A percentile compares a stretch with the other conserved stretches of the same genome.
Evolutionary conservation across 2,329 filamentous ascomycete species (phyloP).

Genomic region (Cordyceps javanica): DNA sequence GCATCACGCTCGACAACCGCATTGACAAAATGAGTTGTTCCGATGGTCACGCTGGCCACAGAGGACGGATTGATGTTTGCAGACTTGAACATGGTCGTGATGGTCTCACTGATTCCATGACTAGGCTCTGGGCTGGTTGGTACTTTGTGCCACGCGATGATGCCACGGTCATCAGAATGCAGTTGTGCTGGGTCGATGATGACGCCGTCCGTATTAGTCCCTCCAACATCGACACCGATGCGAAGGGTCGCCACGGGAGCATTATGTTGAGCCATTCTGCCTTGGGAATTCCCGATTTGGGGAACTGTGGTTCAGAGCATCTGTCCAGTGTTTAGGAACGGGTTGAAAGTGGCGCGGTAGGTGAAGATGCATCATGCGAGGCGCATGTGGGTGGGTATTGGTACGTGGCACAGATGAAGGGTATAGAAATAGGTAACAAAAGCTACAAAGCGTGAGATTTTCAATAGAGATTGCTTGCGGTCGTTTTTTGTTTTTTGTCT

Average conservation of each 20-base stretch:
- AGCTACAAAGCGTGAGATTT: no score
- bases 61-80: conserved; percentile 27
- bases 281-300: background rate
- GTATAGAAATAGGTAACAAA: background rate
- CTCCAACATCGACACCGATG: conserved; percentile 42
- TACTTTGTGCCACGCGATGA: conserved; percentile 44
- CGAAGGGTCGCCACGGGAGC: conserved; percentile 23
- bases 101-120: conserved; percentile 38
- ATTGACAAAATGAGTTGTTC: conserved; percentile 54
- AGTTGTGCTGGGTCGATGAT: conserved; percentile 38
- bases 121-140: conserved; percentile 43
- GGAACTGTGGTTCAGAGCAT: no score
- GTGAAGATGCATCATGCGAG: background rate
- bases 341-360: background rate
- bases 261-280: background rate
- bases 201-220: conserved; percentile 49
- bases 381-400: no score
- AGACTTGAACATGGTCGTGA: conserved; percentile 36
- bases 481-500: no score
- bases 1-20: conserved; percentile 49
- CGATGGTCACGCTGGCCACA: conserved; percentile 45
- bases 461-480: no score
- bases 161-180: conserved; percentile 32
- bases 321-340: background rate
- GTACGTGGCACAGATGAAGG: no score